Evolutionary conservation across 2,329 filamentous ascomycete species (phyloP), one percentile per base, ranked within the genome.

Genomic region (Colletotrichum orchidophilum): DNA sequence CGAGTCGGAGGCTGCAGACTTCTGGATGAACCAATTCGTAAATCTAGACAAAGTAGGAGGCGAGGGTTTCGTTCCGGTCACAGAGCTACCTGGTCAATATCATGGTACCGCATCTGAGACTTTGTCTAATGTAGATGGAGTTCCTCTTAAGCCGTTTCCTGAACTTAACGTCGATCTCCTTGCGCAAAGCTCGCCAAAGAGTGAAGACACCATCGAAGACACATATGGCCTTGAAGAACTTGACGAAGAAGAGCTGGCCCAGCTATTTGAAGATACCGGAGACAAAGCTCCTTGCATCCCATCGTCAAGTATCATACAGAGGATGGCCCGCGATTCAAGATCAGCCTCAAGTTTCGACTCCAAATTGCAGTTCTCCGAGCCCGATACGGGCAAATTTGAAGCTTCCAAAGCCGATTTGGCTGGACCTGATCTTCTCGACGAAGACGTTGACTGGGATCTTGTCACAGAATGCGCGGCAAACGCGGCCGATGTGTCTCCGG

Each of bases 401-500:
- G 2, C 35, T 15, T 18, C 12, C 3, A 49, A 31, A 6, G 8
- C 8, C 13, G 3, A 5, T 0, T 53, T n/a, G 24, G 21, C 2
- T 21, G 53, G 70, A 24, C 67, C 67, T 5, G 75, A 82, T 24
- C 72, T 82, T 3, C 74, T 85, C 8, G 78, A 80, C 29, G 77
- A 83, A 13, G 81, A 82, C 3, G 75, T 85, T 15, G 83, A 85
- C 68, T 86, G 84, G 84, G 75, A 80, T 50, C 59, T 73, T 5
- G 75, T 85, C 24, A 67, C 59, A n/a, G 26, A 39, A 13, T 66
- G 6, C 5, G 35, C 26, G 27, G 50, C 35, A 13, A 24, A 18
- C 5, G 39, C 26, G 62, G 69, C 29, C 9, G n/a, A 18, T 6
- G 33, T 24, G 59, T 69, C 33, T 13, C 6, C 21, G 2, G 59